Evolutionary conservation across 805 yeast species (phyloP).

Genomic region (Phaffomyces opuntiae): DNA sequence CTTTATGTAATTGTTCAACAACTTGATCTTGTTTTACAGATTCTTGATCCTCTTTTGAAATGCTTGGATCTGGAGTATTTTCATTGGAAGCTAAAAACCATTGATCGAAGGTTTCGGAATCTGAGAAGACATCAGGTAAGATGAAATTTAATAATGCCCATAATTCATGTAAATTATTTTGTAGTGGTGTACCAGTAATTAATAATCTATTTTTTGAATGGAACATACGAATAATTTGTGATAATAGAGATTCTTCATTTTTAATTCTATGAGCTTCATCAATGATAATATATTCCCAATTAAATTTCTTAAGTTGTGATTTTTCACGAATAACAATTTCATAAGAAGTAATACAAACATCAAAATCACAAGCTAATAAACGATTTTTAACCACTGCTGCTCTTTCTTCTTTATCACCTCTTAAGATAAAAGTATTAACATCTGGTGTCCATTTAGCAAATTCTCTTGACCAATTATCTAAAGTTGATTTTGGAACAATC

Average conservation of each 20-base stretch:
- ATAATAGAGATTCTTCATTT: conserved; percentile 52
- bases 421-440: conserved; percentile 59
- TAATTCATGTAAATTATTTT: conserved; percentile 70
- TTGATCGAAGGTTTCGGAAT: conserved; percentile 63
- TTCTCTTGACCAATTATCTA: conserved; percentile 77
- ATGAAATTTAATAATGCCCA: conserved; percentile 78
- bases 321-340: conserved; percentile 76
- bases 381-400: conserved; percentile 42
- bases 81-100: conserved; percentile 48
- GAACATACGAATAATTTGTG: conserved; percentile 69
- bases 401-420: conserved; percentile 70
- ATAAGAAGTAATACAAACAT: conserved; percentile 55
- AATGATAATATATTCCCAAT: conserved; percentile 70
- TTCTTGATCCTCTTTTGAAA: conserved; percentile 30
- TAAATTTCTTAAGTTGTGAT: conserved; percentile 54
- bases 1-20: conserved; percentile 67
- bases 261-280: conserved; percentile 84
- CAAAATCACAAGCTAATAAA: conserved; percentile 56
- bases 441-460: conserved; percentile 78
- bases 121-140: conserved; percentile 72
- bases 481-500: conserved; percentile 72
- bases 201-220: conserved; percentile 62
- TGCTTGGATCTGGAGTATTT: conserved; percentile 25
- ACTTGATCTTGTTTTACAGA: conserved; percentile 37
- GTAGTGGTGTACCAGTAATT: conserved; percentile 79